Percentiles rank a stretch among this genome's conserved stretches.
Evolutionary conservation across 495 filamentous ascomycete species (phyloP).

Genomic region (Penicillium antarcticum): DNA sequence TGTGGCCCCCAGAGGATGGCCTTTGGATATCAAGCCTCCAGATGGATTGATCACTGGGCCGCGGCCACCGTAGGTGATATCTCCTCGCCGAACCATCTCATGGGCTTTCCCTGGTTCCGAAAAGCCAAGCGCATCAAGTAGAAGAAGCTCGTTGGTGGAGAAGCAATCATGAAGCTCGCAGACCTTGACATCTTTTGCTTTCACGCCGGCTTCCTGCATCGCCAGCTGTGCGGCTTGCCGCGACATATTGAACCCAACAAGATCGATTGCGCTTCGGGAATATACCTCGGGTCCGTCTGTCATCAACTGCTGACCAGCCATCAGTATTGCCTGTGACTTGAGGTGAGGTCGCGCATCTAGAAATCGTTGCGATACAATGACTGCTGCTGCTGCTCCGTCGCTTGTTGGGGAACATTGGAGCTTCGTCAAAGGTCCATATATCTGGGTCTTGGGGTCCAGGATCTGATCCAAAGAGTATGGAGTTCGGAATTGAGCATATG

Average conservation of each 20-base stretch:
- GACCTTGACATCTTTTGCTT: constrained; percentile 67
- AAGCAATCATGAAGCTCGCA: constrained; percentile 96
- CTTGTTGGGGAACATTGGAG: constrained; percentile 83
- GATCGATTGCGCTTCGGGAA: constrained; percentile 71
- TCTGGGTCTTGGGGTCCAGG: constrained; percentile 59
- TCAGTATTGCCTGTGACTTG: constrained; percentile 71
- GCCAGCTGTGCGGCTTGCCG: constrained; percentile 64
- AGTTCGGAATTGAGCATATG: constrained; percentile 91
- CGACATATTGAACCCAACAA: constrained; percentile 85
- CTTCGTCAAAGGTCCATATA: constrained; percentile 75
- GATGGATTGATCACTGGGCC: constrained; percentile 79
- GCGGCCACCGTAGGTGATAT: constrained; percentile 86
- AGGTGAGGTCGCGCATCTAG: constrained; percentile 77
- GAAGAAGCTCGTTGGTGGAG: constrained; percentile 84
- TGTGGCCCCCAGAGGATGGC: constrained; percentile 87
- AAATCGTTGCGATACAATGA: constrained; percentile 83
- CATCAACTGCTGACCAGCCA: constrained; percentile 81
- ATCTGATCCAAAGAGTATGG: constrained; percentile 86
- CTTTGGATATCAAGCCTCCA: constrained; percentile 89
- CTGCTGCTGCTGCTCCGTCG: constrained; percentile 83
- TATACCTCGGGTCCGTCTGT: constrained; percentile 77
- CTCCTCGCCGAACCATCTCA: constrained; percentile 82
- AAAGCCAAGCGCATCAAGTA: constrained; percentile 78
- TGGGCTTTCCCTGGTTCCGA: constrained; percentile 77
- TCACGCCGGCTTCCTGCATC: constrained; percentile 66